Conservation (phyloP, 768 basidiomycete genomes). For the Phallus indusiatus region DNA sequence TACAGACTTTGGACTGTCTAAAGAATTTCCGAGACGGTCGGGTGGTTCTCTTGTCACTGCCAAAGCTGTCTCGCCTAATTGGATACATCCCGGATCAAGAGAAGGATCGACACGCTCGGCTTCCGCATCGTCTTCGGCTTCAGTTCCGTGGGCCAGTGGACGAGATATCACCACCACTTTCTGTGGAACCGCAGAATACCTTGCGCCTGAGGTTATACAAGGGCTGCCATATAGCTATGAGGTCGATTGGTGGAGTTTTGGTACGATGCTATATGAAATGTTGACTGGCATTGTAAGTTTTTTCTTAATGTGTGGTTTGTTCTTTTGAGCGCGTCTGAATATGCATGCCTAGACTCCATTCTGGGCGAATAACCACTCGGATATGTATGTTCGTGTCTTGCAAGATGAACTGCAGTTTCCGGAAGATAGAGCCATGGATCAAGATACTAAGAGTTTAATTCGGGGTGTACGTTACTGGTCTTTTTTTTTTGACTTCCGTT, state of each 20-base stretch:
- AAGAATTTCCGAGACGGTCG: constrained; percentile 66
- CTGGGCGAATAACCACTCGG: constrained; percentile 86
- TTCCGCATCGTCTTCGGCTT: constrained; percentile 27
- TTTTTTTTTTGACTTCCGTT: background rate
- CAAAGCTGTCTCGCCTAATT: constrained; percentile 45
- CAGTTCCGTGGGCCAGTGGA: constrained; percentile 59
- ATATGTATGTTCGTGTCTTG: constrained; percentile 90
- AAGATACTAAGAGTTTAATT: constrained; percentile 90
- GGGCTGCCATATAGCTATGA: constrained; percentile 86
- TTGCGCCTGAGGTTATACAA: constrained; percentile 94
- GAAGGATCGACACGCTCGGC: constrained; percentile 34
- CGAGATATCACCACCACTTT: constrained; percentile 76
- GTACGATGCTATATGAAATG: constrained; percentile 98
- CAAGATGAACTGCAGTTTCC: constrained; percentile 88
- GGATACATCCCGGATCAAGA: constrained; percentile 27
- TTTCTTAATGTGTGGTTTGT: constrained; percentile 1
- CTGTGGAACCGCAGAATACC: constrained; percentile 93
- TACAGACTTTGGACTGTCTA: constrained; percentile 93
- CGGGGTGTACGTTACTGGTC: constrained; percentile 60
- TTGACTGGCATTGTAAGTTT: constrained; percentile 82
- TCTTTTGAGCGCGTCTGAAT: constrained; percentile 12
- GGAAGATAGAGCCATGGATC: constrained; percentile 85
- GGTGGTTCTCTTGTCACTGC: constrained; percentile 25
- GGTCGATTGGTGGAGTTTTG: constrained; percentile 98
- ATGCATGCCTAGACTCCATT: constrained; percentile 62